phyloP scores from a whole-genome alignment of 306 rosid genomes.

The Spatholobus suberectus region DNA sequence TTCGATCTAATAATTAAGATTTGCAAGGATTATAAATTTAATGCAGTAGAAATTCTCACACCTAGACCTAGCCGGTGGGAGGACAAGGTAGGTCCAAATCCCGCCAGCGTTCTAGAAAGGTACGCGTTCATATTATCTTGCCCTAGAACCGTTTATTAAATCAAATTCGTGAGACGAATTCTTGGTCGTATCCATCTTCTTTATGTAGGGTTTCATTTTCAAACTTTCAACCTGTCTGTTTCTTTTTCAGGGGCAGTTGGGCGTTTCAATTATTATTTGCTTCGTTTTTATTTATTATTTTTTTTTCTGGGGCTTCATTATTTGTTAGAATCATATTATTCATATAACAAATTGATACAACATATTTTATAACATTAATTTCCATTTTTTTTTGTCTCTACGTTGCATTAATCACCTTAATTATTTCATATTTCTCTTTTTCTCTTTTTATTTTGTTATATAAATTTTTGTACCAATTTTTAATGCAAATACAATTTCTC shows the following conservation, averaged over 20 bases:
- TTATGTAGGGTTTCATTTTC: slow-evolving; percentile 32
- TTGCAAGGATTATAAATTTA: neutral
- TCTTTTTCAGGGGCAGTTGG: slow-evolving; percentile 44
- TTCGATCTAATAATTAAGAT: neutral
- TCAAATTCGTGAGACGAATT: neutral
- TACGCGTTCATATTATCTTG: slow-evolving; percentile 8
- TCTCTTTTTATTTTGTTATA: too few species aligned
- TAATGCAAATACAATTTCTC: neutral
- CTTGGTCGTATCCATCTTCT: slow-evolving; percentile 31
- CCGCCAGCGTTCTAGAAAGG: neutral
- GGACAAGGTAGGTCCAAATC: slow-evolving; percentile 13
- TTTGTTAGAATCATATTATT: neutral
- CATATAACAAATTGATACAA: neutral
- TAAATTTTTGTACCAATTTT: neutral
- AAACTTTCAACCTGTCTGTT: slow-evolving; percentile 19
- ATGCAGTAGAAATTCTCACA: neutral
- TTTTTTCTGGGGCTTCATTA: neutral
- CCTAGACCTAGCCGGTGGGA: neutral
- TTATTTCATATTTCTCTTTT: neutral
- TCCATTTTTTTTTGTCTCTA: neutral
- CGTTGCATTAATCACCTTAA: neutral
- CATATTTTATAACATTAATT: neutral
- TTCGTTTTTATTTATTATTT: neutral
- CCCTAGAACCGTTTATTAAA: neutral
- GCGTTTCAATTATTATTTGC: slow-evolving; percentile 43